phyloP scores from a whole-genome alignment of 306 rosid species.

The Cotoneaster glaucophyllus region DNA sequence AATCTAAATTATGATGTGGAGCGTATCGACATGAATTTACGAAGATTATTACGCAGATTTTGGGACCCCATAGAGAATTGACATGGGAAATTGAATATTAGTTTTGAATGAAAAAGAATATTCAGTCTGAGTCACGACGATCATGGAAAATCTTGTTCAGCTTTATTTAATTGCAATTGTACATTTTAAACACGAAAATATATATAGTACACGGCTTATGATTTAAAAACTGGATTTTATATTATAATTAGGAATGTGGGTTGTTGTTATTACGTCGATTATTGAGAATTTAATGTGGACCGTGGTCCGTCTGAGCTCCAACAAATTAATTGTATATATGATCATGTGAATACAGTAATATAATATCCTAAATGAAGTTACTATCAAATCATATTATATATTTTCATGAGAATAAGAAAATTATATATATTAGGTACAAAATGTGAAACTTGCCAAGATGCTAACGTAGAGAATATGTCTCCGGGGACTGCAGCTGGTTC shows the following conservation, averaged over 20 bases:
- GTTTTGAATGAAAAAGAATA: constrained; percentile 3
- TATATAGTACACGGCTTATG: not conserved
- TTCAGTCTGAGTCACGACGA: not conserved
- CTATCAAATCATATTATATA: not conserved
- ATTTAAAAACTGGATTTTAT: not conserved
- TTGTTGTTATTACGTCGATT: constrained; percentile 15
- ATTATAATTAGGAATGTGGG: constrained; percentile 22
- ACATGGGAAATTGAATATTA: not conserved
- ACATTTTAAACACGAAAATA: not conserved
- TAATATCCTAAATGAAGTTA: not conserved
- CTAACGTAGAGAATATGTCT: constrained; percentile 15
- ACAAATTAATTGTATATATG: not conserved
- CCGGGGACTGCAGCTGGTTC: constrained; percentile 1
- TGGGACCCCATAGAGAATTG: constrained; percentile 1
- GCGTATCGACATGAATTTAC: not conserved
- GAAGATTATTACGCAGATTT: not conserved
- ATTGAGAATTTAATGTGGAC: constrained; percentile 6
- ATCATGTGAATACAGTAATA: constrained; percentile 2
- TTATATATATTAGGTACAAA: not conserved
- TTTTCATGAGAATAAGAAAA: not conserved
- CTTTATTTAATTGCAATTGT: constrained; percentile 10
- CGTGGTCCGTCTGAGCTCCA: constrained; percentile 2
- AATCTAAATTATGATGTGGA: not conserved
- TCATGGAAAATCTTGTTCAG: constrained; percentile 1
- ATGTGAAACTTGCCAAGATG: constrained; percentile 23